phyloP scores from a whole-genome alignment of 176 grass and related monocot genomes.

The Ananas comosus region DNA sequence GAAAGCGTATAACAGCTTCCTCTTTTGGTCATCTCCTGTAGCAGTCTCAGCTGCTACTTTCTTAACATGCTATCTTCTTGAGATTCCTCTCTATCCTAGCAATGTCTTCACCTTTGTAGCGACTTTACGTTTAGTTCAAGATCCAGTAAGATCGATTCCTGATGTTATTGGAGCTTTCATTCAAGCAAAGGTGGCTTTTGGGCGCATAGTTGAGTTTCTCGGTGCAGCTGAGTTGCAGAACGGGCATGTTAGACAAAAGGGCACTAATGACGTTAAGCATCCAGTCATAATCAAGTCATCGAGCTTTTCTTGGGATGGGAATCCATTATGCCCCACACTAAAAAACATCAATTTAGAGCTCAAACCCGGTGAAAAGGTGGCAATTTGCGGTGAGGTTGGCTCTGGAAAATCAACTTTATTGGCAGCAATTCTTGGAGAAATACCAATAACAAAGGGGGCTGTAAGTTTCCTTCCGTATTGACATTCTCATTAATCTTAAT shows the following conservation, averaged over 20 bases:
- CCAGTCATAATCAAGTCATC: not conserved
- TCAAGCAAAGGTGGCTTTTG: conserved; percentile 19
- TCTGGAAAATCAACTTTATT: conserved; percentile 18
- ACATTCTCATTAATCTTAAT: not conserved
- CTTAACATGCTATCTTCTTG: conserved; percentile 9
- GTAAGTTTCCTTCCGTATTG: conserved; percentile 4
- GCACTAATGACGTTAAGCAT: not conserved
- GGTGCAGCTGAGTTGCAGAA: conserved; percentile 9
- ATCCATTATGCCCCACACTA: conserved; percentile 7
- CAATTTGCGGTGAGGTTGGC: conserved; percentile 21
- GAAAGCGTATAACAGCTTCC: conserved; percentile 3
- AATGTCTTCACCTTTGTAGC: conserved; percentile 12
- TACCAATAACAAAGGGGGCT: not conserved
- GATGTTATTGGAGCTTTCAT: conserved; percentile 12
- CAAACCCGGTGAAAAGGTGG: conserved; percentile 14
- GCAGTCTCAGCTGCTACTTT: conserved; percentile 12
- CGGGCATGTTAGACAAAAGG: not conserved
- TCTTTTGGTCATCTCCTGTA: conserved; percentile 13
- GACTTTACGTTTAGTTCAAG: conserved; percentile 21
- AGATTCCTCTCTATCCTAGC: conserved; percentile 11
- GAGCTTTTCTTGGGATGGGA: conserved; percentile 8
- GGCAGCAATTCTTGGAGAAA: conserved; percentile 17
- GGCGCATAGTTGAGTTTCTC: conserved; percentile 10
- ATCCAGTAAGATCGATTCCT: conserved; percentile 14
- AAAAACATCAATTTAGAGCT: conserved; percentile 8